Evolutionary conservation across 2,329 filamentous ascomycete genomes (phyloP).

Genomic region (Stenocarpella maydis): DNA sequence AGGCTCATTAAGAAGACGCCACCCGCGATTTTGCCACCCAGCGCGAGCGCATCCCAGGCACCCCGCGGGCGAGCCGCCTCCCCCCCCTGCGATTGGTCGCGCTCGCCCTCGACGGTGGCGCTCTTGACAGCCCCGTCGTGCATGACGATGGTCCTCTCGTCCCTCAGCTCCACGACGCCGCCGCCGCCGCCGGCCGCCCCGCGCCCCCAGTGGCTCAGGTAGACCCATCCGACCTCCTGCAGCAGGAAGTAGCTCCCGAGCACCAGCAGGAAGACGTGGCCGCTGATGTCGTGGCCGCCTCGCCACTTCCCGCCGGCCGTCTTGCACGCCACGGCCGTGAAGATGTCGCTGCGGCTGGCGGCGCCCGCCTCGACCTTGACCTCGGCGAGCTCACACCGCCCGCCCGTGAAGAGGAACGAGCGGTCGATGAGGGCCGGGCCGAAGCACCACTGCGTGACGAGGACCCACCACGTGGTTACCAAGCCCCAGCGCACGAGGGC

Average conservation of each 20-base stretch:
- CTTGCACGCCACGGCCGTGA: conserved; percentile 84
- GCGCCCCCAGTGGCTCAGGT: conserved; percentile 52
- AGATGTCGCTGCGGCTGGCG: conserved; percentile 52
- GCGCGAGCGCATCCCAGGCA: conserved; percentile 47
- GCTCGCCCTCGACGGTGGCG: conserved; percentile 57
- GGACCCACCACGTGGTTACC: conserved; percentile 81
- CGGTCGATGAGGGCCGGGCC: conserved; percentile 90
- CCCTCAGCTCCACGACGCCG: conserved; percentile 49
- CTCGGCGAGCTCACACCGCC: conserved; percentile 73
- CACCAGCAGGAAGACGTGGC: conserved; percentile 92
- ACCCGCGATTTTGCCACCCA: conserved; percentile 64
- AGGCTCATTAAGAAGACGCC: conserved; percentile 75
- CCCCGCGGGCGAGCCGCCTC: conserved; percentile 31
- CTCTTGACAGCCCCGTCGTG: conserved; percentile 71
- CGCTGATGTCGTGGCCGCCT: conserved; percentile 96
- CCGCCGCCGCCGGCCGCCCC: conserved; percentile 32
- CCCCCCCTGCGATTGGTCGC: conserved; percentile 34
- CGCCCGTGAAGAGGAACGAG: conserved; percentile 87
- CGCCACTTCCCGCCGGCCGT: conserved; percentile 82
- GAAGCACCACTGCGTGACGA: conserved; percentile 97
- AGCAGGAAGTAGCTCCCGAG: conserved; percentile 82
- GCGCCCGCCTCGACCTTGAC: conserved; percentile 54
- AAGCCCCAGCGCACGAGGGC: conserved; percentile 69
- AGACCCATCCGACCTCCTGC: conserved; percentile 76
- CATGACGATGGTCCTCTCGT: conserved; percentile 74